These are phyloP conservation scores for Metschnikowia reukaufii DNA, from an alignment of 805 yeast species.

Conservation along the genomic window DNA sequence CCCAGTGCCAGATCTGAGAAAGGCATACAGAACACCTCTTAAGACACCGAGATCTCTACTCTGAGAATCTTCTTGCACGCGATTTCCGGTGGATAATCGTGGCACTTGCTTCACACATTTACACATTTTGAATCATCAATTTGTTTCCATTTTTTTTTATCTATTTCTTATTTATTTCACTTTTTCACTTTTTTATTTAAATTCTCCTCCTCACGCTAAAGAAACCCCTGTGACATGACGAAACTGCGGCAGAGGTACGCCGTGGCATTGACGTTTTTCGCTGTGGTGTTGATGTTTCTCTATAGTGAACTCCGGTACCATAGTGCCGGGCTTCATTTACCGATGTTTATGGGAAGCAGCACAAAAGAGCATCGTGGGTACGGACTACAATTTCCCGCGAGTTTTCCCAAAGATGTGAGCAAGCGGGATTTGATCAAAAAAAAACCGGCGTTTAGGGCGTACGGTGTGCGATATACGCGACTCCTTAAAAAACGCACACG, in stretches of 20 bases:
- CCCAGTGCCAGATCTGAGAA: too few species aligned
- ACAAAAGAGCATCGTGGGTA: neutral
- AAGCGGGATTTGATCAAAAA: slow-evolving; percentile 5
- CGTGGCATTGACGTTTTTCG: neutral
- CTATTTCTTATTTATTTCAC: neutral
- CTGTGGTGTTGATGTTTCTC: neutral
- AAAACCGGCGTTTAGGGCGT: slow-evolving; percentile 2
- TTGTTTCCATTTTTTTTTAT: neutral
- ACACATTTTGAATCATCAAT: too few species aligned
- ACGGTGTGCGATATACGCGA: slow-evolving; percentile 6
- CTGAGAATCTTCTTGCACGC: neutral
- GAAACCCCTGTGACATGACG: neutral
- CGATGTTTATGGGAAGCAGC: neutral
- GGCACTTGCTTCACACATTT: too few species aligned
- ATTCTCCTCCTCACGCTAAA: neutral
- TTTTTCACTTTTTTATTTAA: neutral
- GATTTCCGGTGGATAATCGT: too few species aligned
- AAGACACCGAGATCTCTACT: too few species aligned
- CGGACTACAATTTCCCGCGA: slow-evolving; percentile 9
- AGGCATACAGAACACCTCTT: too few species aligned
- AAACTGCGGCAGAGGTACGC: slow-evolving; percentile 9
- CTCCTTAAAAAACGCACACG: neutral
- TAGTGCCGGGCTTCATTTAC: slow-evolving; percentile 8
- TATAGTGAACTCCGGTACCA: slow-evolving; percentile 8
- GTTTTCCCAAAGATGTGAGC: slow-evolving; percentile 6